A percentile compares a stretch with the other conserved stretches of the same genome.
phyloP scores from a whole-genome alignment of 2,329 filamentous ascomycete genomes.

The Juglanconis sp. region DNA sequence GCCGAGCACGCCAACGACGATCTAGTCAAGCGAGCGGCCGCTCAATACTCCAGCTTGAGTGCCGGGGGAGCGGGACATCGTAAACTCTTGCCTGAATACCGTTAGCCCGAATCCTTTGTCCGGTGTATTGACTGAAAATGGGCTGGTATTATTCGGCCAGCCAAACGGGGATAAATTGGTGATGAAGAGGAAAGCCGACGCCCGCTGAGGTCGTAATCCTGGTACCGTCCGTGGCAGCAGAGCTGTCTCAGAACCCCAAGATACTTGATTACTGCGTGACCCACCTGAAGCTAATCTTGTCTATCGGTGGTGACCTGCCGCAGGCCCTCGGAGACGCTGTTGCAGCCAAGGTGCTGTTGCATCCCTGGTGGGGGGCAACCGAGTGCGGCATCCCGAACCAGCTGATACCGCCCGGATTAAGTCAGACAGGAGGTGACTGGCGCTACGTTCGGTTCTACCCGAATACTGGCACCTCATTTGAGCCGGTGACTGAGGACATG shows the following conservation, averaged over 20 bases:
- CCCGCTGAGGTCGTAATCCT: constrained; percentile 29
- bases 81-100: too few species aligned
- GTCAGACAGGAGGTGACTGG: neutral
- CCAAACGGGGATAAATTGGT: too few species aligned
- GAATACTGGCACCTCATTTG: neutral
- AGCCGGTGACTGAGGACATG: neutral
- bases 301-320: neutral
- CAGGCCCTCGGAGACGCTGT: neutral
- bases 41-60: too few species aligned
- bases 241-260: constrained; percentile 22
- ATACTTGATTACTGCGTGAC: neutral
- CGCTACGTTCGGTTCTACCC: neutral
- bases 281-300: constrained; percentile 1
- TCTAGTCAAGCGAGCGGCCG: too few species aligned
- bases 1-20: too few species aligned
- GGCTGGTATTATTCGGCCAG: too few species aligned
- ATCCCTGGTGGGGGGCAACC: neutral
- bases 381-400: neutral
- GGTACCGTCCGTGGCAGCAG: constrained; percentile 32
- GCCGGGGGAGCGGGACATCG: too few species aligned
- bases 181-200: neutral
- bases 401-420: neutral
- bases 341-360: neutral
- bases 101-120: too few species aligned
- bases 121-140: too few species aligned